Conservation (phyloP, 2,329 filamentous ascomycete genomes). For the Hortaea werneckii region DNA sequence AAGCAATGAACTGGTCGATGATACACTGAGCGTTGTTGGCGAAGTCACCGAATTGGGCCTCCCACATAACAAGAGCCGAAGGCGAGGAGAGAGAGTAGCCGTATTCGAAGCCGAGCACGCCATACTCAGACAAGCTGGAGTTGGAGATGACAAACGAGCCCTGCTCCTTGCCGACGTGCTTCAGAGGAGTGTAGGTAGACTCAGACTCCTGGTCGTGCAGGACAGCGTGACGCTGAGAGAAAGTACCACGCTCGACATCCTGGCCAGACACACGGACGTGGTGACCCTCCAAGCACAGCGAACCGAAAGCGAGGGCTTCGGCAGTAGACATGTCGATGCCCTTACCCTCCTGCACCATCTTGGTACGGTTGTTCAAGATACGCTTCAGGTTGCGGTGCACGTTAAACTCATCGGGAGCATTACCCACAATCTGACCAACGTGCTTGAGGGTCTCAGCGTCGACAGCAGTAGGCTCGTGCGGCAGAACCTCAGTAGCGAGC, state of each 20-base stretch:
- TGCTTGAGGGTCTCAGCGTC: slow-evolving; percentile 62
- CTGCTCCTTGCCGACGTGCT: slow-evolving; percentile 82
- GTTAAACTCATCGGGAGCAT: slow-evolving; percentile 72
- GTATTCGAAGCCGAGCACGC: slow-evolving; percentile 88
- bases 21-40: slow-evolving; percentile 99
- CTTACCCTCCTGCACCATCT: slow-evolving; percentile 83
- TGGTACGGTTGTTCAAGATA: slow-evolving; percentile 80
- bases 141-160: slow-evolving; percentile 95
- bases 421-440: slow-evolving; percentile 72
- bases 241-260: slow-evolving; percentile 98
- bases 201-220: slow-evolving; percentile 97
- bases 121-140: slow-evolving; percentile 71
- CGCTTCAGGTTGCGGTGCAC: slow-evolving; percentile 95
- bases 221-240: slow-evolving; percentile 94
- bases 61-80: slow-evolving; percentile 97
- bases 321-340: slow-evolving; percentile 97
- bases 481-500: slow-evolving; percentile 83
- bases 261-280: slow-evolving; percentile 97
- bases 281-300: slow-evolving; percentile 83
- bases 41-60: slow-evolving; percentile 98
- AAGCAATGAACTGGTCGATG: slow-evolving; percentile 97
- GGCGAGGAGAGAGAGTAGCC: slow-evolving; percentile 96
- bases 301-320: slow-evolving; percentile 89
- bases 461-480: slow-evolving; percentile 80
- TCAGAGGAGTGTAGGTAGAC: slow-evolving; percentile 82